phyloP scores from a whole-genome alignment of 352 stramenopile species.

The Stramenopiles sp. region DNA sequence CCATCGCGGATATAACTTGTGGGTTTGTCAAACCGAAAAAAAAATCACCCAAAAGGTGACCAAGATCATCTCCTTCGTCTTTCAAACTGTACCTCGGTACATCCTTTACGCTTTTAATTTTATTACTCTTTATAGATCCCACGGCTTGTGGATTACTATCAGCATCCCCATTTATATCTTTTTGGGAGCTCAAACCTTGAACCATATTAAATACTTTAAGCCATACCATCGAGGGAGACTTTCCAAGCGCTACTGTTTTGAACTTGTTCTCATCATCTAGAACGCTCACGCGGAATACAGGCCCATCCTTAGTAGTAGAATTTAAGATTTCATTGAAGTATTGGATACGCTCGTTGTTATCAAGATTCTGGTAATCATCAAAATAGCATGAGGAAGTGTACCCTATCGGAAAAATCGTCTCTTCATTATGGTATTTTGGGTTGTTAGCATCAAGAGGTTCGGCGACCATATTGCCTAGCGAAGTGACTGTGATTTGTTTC shows the following conservation, averaged over 20 bases:
- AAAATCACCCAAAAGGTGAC: background rate
- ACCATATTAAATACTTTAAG: constrained; percentile 1
- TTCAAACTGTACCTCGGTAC: too few relatives aligned
- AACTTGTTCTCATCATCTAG: background rate
- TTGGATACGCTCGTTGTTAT: background rate
- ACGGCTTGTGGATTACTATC: too few relatives aligned
- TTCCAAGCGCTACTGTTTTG: background rate
- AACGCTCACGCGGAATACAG: background rate
- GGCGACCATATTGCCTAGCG: too few relatives aligned
- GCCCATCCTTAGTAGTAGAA: background rate
- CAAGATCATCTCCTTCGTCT: background rate
- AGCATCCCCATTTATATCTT: too few relatives aligned
- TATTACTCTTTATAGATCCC: too few relatives aligned
- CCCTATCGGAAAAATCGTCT: background rate
- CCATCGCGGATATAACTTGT: background rate
- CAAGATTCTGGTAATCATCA: background rate
- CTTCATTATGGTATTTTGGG: background rate
- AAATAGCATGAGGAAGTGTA: background rate
- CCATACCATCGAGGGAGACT: background rate
- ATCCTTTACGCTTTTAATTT: too few relatives aligned
- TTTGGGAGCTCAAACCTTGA: too few relatives aligned
- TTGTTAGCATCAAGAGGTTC: too few relatives aligned
- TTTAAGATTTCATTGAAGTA: background rate
- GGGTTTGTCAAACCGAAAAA: background rate
- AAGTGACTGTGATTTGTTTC: too few relatives aligned